These are phyloP conservation scores for Pythium rhizo-oryzae DNA, from an alignment of 352 stramenopile species.

Conservation along the genomic window DNA sequence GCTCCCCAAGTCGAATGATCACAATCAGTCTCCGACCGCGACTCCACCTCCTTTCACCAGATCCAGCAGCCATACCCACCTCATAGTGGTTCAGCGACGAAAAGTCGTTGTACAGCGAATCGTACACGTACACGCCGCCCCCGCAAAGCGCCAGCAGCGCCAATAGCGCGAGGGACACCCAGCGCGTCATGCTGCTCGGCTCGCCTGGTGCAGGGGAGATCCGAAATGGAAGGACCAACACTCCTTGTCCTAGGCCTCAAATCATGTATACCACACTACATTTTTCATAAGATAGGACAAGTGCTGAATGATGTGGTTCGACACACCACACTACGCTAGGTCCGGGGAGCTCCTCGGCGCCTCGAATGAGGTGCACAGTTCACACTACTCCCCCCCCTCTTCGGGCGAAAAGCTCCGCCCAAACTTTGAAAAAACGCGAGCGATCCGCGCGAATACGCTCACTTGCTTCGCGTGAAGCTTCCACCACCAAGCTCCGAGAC, in stretches of 20 bases:
- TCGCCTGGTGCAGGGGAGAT: too few relatives aligned
- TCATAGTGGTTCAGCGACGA: slow-evolving; percentile 45
- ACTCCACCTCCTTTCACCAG: background rate
- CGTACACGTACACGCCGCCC: slow-evolving; percentile 30
- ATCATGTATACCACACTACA: too few relatives aligned
- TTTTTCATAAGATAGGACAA: too few relatives aligned
- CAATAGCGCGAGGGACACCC: slow-evolving; percentile 18
- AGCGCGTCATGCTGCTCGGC: slow-evolving; percentile 7
- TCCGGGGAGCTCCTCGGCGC: background rate
- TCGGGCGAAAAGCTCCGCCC: slow-evolving; percentile 7
- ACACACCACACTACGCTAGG: slow-evolving; percentile 2
- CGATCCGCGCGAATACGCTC: too few relatives aligned
- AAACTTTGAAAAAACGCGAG: background rate
- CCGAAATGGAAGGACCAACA: background rate
- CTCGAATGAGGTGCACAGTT: slow-evolving; percentile 27
- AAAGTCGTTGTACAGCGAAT: slow-evolving; percentile 42
- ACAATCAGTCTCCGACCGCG: background rate
- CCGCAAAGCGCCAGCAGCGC: slow-evolving; percentile 18
- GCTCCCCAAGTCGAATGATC: background rate
- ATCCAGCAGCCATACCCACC: slow-evolving; percentile 2
- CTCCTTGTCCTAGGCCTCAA: slow-evolving; percentile 3
- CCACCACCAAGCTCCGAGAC: background rate
- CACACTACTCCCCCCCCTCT: slow-evolving; percentile 2
- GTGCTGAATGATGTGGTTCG: background rate
- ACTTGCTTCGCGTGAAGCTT: slow-evolving; percentile 5